Percentiles rank a stretch among this genome's conserved stretches.
phyloP scores from a whole-genome alignment of 2,329 filamentous ascomycete species.

The Epicoccum sorghinum region DNA sequence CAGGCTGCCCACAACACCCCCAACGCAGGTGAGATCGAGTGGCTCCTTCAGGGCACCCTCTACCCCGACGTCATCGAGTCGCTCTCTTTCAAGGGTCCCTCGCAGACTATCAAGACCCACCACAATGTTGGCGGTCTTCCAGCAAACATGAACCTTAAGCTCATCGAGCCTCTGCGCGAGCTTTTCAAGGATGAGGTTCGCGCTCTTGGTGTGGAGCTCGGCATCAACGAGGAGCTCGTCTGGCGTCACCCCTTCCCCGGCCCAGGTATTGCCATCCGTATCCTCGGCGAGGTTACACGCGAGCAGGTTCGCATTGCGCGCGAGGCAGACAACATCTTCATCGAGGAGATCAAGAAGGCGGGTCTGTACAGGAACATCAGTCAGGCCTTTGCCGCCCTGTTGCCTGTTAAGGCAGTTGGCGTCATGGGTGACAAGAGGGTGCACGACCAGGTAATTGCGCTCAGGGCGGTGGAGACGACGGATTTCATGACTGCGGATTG shows the following conservation, averaged over 20 bases:
- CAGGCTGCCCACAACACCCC: constrained; percentile 69
- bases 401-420: constrained; percentile 69
- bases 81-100: constrained; percentile 75
- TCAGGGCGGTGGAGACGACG: constrained; percentile 66
- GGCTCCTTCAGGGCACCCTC: constrained; percentile 85
- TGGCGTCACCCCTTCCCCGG: constrained; percentile 81
- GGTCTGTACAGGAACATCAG: constrained; percentile 75
- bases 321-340: constrained; percentile 80
- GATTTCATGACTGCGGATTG: constrained; percentile 80
- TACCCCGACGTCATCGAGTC: constrained; percentile 77
- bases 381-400: constrained; percentile 72
- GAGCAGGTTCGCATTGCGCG: constrained; percentile 80
- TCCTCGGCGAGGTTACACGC: constrained; percentile 82
- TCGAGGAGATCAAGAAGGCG: constrained; percentile 73
- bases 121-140: constrained; percentile 76
- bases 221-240: constrained; percentile 75
- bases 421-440: constrained; percentile 74
- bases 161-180: constrained; percentile 79
- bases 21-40: constrained; percentile 78
- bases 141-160: constrained; percentile 66
- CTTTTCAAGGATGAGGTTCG: constrained; percentile 87
- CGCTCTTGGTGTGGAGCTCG: constrained; percentile 70
- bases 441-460: constrained; percentile 66
- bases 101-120: constrained; percentile 75
- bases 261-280: constrained; percentile 76